Evolutionary conservation across 768 basidiomycete genomes (phyloP), one percentile per base, ranked within the genome.

Genomic region (Boletus patriciae): DNA sequence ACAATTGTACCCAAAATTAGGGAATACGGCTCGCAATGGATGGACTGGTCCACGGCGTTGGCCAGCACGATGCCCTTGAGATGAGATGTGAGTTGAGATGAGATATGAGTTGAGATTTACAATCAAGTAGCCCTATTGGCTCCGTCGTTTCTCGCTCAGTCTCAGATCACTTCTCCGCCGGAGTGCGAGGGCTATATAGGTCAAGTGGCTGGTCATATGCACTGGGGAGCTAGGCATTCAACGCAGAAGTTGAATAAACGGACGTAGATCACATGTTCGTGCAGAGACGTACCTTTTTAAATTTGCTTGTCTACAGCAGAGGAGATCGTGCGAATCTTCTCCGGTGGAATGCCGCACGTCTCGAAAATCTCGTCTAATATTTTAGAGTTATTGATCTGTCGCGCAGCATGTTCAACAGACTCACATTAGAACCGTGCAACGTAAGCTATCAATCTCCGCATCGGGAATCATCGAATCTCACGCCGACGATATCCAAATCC

Each of bases 401-500:
- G 23, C 10, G 10, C n/a, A 52, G 11, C 6, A 43, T 10, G 45
- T 46, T 66, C 25, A 59, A 45, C 38, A 16, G 25, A 50, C 51
- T n/a, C 9, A 19, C 1, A 6, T 82, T 50, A 98, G 76, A 31
- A 95, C 81, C 8, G 93, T 92, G 65, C 88, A 92, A 1, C 92
- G 65, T 57, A 98, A 71, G 60, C 86, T 86, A 59, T 98, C 80
- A 27, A 97, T 71, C 70, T 99, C 97, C 1, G 92, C 92, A 68
- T 98, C 97, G 10, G 97, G 92, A 52, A 99, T 92, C 97, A 99
- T 99, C 4, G 92, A 76, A 71, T 99, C 97, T 87, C 92, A 98
- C 9, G 10, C 97, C 97, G 31, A 89, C 84, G 50, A 98, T 94
- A 71, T 98, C 97, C 66, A 98, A 90, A 72, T 99, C 96, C 94